phyloP scores from a whole-genome alignment of 805 yeast species.

The Metschnikowia santaceciliae region DNA sequence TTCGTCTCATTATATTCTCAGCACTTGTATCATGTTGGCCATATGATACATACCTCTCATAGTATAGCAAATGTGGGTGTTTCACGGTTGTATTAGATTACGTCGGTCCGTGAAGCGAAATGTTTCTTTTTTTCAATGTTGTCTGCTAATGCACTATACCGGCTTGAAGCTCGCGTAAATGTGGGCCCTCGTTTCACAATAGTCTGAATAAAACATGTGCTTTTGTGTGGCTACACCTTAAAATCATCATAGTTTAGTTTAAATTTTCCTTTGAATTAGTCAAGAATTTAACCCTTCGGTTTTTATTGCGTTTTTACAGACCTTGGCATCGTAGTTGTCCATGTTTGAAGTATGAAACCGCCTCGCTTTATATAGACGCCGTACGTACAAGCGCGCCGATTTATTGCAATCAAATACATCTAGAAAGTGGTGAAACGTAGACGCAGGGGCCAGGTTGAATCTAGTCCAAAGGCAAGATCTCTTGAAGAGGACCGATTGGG shows the following conservation, averaged over 20 bases:
- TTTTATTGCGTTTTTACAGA: too few relatives aligned
- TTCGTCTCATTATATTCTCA: background rate
- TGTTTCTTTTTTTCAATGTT: constrained; percentile 6
- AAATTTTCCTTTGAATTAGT: too few relatives aligned
- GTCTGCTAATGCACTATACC: constrained; percentile 5
- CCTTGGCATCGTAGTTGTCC: background rate
- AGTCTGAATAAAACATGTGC: background rate
- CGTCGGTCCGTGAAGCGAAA: constrained; percentile 1
- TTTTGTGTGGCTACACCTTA: background rate
- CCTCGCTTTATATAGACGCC: background rate
- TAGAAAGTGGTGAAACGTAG: background rate
- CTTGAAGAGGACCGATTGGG: constrained; percentile 83
- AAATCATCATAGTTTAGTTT: background rate
- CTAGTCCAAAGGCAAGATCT: constrained; percentile 43
- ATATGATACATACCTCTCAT: constrained; percentile 15
- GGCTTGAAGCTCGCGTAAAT: constrained; percentile 1
- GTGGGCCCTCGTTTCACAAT: background rate
- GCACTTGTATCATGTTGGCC: background rate
- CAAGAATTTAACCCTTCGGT: too few relatives aligned
- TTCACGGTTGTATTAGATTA: background rate
- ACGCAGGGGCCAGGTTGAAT: background rate
- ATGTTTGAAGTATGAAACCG: background rate
- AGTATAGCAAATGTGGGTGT: background rate
- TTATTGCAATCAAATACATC: background rate
- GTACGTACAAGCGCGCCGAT: constrained; percentile 2